Percentiles rank a stretch among this genome's conserved stretches.
phyloP scores from a whole-genome alignment of 164 flowering plant species.

The Chimonanthus salicifolius region DNA sequence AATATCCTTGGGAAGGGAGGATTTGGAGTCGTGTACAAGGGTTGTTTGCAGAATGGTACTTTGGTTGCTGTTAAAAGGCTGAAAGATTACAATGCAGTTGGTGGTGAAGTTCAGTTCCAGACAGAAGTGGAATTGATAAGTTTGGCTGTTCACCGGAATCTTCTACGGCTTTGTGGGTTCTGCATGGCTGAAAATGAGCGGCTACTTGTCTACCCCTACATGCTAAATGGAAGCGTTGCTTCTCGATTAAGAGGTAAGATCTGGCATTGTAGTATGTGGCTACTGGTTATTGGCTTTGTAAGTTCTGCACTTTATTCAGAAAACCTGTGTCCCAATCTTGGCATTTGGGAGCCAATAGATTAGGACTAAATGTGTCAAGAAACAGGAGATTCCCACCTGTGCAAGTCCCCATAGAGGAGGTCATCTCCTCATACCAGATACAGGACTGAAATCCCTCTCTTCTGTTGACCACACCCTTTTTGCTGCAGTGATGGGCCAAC shows the following conservation, averaged over 20 bases:
- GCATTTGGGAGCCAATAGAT: too few relatives aligned
- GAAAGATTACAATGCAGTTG: slow-evolving; percentile 63
- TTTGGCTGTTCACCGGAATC: slow-evolving; percentile 82
- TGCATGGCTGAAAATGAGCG: slow-evolving; percentile 66
- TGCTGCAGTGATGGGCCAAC: too few relatives aligned
- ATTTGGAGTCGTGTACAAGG: slow-evolving; percentile 78
- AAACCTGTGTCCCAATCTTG: too few relatives aligned
- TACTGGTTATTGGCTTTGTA: background rate
- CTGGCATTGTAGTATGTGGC: background rate
- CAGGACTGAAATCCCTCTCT: too few relatives aligned
- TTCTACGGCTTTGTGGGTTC: slow-evolving; percentile 69
- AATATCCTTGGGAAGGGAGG: slow-evolving; percentile 79
- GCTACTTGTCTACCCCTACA: slow-evolving; percentile 74
- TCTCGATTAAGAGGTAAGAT: slow-evolving; percentile 54
- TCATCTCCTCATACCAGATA: too few relatives aligned
- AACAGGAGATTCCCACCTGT: too few relatives aligned
- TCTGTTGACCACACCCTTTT: too few relatives aligned
- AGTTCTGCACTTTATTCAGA: too few relatives aligned
- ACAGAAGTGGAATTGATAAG: slow-evolving; percentile 85
- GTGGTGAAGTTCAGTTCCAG: slow-evolving; percentile 81
- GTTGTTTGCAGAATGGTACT: slow-evolving; percentile 61
- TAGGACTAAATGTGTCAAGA: too few relatives aligned
- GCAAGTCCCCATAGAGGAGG: too few relatives aligned
- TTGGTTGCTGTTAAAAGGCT: slow-evolving; percentile 75
- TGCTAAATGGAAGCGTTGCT: slow-evolving; percentile 89